Conservation (phyloP, 164 flowering plant species). For the Nymphaea thermarum region DNA sequence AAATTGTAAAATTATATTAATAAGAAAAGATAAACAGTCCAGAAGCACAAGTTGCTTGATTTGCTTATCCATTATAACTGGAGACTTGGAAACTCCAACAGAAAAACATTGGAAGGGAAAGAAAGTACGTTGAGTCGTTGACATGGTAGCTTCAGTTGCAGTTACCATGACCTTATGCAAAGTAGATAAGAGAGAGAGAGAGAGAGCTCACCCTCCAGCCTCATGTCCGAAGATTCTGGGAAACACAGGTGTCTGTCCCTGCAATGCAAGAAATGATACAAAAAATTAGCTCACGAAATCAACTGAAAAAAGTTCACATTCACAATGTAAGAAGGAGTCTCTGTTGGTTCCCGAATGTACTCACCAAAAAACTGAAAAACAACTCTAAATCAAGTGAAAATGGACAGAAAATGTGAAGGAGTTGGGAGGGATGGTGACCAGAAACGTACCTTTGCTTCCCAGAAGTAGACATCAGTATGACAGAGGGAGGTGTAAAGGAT, state of each 20-base stretch:
- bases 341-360: too few species aligned
- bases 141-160: too few species aligned
- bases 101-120: too few species aligned
- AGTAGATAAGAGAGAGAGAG: not conserved
- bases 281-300: too few species aligned
- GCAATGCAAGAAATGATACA: not conserved
- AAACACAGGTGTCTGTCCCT: slow-evolving; percentile 30
- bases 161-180: not conserved
- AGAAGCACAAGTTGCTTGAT: not conserved
- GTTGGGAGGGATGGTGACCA: not conserved
- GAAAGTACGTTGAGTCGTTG: too few species aligned
- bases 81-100: too few species aligned
- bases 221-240: slow-evolving; percentile 37
- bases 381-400: too few species aligned
- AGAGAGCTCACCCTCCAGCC: slow-evolving; percentile 23
- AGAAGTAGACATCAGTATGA: slow-evolving; percentile 59
- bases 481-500: slow-evolving; percentile 52
- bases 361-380: not conserved
- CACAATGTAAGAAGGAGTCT: too few species aligned
- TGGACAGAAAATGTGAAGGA: too few species aligned
- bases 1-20: not conserved
- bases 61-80: not conserved
- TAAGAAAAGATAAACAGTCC: not conserved
- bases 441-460: slow-evolving; percentile 47
- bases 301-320: not conserved